Conservation (phyloP, 176 grass and related monocot species). For the Oropetium thomaeum region DNA sequence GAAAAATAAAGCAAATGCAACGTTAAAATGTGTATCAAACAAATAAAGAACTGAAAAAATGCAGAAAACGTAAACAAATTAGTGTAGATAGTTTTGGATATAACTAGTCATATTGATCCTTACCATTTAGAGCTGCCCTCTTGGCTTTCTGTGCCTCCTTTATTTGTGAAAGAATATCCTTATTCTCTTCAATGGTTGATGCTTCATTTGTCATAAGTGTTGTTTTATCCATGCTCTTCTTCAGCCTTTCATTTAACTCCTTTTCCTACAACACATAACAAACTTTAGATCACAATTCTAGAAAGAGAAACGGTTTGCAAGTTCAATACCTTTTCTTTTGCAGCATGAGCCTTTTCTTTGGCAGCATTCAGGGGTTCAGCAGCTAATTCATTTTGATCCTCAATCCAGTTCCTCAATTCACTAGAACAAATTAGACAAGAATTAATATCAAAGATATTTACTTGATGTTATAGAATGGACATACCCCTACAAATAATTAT, state of each 20-base stretch:
- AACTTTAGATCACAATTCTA: not conserved
- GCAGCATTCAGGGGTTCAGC: conserved; percentile 50
- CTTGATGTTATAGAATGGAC: not conserved
- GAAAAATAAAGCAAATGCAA: conserved; percentile 3
- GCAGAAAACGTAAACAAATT: conserved; percentile 19
- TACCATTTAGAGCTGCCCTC: conserved; percentile 49
- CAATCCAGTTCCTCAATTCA: conserved; percentile 67
- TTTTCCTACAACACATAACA: conserved; percentile 53
- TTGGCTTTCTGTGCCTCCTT: conserved; percentile 54
- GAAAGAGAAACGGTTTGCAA: not conserved
- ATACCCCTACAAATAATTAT: not conserved
- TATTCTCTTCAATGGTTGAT: conserved; percentile 44
- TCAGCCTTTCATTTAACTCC: conserved; percentile 75
- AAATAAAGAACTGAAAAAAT: conserved; percentile 15
- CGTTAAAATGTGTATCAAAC: not conserved
- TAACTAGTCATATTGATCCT: conserved; percentile 37
- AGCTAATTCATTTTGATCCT: conserved; percentile 50
- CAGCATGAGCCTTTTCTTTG: conserved; percentile 47
- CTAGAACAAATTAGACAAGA: conserved; percentile 40
- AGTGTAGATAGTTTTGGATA: conserved; percentile 9
- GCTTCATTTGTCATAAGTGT: conserved; percentile 38
- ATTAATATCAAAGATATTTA: conserved; percentile 28
- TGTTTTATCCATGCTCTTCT: conserved; percentile 41
- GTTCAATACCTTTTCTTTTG: conserved; percentile 69
- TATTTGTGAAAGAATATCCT: conserved; percentile 66